These are phyloP conservation scores for Rhizophora apiculata DNA, from an alignment of 345 rosid genomes.

Conservation along the genomic window DNA sequence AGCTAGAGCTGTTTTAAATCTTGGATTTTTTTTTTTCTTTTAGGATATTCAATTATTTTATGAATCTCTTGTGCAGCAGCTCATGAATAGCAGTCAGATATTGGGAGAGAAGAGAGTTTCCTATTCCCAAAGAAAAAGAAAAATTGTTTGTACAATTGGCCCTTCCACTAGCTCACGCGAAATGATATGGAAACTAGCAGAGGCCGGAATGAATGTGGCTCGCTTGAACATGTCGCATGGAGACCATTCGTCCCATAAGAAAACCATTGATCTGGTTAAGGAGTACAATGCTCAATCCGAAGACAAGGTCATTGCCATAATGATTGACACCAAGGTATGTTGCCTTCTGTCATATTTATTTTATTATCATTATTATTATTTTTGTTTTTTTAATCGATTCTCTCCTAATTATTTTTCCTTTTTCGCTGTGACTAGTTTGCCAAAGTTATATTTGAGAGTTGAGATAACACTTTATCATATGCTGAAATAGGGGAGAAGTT, in stretches of 20 bases:
- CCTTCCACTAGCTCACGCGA: conserved; percentile 92
- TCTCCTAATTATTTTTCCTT: too few relatives aligned
- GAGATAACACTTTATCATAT: too few relatives aligned
- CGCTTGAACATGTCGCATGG: conserved; percentile 97
- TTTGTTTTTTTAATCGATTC: too few relatives aligned
- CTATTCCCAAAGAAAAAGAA: conserved; percentile 62
- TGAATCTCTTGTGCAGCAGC: conserved; percentile 43
- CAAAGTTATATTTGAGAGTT: not conserved
- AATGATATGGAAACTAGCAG: conserved; percentile 97
- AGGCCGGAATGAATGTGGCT: conserved; percentile 92
- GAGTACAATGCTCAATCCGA: conserved; percentile 82
- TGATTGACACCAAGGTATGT: conserved; percentile 92
- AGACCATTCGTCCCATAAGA: conserved; percentile 87
- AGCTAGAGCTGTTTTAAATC: too few relatives aligned
- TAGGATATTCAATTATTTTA: conserved; percentile 18
- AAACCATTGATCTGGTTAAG: conserved; percentile 76
- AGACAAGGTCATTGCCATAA: conserved; percentile 80
- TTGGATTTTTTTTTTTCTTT: not conserved
- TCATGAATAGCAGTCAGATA: conserved; percentile 16
- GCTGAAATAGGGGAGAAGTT: too few relatives aligned
- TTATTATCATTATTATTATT: too few relatives aligned
- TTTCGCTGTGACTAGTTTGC: not conserved
- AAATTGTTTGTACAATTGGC: conserved; percentile 93
- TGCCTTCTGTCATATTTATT: not conserved
- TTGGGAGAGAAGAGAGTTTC: conserved; percentile 31